Conservation (phyloP, 495 filamentous ascomycete genomes). For the Penicillium canescens region DNA sequence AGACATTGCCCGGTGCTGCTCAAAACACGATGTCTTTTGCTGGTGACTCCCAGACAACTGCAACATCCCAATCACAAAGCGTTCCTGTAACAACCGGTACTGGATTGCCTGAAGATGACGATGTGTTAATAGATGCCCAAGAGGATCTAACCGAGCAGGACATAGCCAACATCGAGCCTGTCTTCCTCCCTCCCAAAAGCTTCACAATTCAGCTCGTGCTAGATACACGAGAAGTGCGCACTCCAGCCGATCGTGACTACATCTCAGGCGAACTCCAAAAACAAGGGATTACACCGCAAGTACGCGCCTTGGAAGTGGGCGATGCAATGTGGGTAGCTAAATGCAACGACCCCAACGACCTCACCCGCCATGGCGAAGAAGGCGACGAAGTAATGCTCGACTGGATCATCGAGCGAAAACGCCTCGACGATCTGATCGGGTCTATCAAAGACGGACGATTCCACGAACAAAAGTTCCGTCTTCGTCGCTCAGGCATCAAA, state of each 20-base stretch:
- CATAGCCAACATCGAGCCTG: constrained; percentile 40
- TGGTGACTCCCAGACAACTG: constrained; percentile 1
- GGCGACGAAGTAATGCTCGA: constrained; percentile 77
- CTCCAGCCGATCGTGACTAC: constrained; percentile 77
- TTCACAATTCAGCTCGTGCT: constrained; percentile 76
- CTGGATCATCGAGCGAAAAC: constrained; percentile 81
- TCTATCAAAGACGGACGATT: constrained; percentile 85
- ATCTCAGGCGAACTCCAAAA: constrained; percentile 71
- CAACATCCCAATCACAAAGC: neutral
- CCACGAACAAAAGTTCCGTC: constrained; percentile 82
- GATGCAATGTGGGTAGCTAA: constrained; percentile 83
- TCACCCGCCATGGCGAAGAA: constrained; percentile 58
- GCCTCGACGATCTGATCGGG: constrained; percentile 75
- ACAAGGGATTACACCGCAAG: constrained; percentile 63
- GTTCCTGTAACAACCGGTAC: neutral
- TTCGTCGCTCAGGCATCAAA: constrained; percentile 67
- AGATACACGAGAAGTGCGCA: constrained; percentile 75
- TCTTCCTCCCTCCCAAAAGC: constrained; percentile 58
- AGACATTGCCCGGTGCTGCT: constrained; percentile 34
- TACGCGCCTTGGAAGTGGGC: constrained; percentile 69
- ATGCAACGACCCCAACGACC: constrained; percentile 56
- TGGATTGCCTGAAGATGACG: constrained; percentile 2
- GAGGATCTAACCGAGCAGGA: constrained; percentile 6
- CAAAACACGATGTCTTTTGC: constrained; percentile 22
- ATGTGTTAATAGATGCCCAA: neutral